Evolutionary conservation across 129 eudicot genomes (phyloP).

Genomic region (Gnaphalium uliginosum): DNA sequence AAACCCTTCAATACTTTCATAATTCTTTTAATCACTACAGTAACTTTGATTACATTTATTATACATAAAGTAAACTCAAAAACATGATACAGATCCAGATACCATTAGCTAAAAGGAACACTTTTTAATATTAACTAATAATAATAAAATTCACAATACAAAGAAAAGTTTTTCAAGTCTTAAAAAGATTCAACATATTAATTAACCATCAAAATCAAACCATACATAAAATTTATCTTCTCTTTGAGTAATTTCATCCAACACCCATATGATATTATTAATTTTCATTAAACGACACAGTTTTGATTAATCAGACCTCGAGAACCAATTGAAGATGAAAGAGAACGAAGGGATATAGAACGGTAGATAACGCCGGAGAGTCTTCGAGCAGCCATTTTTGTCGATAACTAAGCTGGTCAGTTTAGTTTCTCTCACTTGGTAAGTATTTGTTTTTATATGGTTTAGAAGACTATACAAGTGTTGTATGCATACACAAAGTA

Average conservation of each 20-base stretch:
- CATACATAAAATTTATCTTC: slow-evolving; percentile 4
- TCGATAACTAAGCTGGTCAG: slow-evolving; percentile 10
- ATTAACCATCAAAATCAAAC: background rate
- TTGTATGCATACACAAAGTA: background rate
- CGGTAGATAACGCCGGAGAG: slow-evolving; percentile 35
- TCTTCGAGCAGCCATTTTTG: slow-evolving; percentile 40
- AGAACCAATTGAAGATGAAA: slow-evolving; percentile 28
- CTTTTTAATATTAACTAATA: too few species aligned
- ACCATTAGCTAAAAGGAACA: background rate
- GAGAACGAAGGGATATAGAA: slow-evolving; percentile 24
- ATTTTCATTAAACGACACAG: background rate
- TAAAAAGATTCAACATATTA: background rate
- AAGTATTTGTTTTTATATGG: background rate
- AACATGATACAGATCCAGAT: slow-evolving; percentile 13
- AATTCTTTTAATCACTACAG: background rate
- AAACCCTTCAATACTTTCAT: background rate
- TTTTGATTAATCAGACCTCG: slow-evolving; percentile 16
- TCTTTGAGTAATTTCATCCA: slow-evolving; percentile 15
- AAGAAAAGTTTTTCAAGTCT: background rate
- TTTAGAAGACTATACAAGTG: background rate
- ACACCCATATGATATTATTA: background rate
- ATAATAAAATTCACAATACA: background rate
- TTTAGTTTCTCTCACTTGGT: background rate
- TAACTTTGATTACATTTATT: background rate
- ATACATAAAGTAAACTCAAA: background rate